Evolutionary conservation across 2,329 filamentous ascomycete genomes (phyloP).

Genomic region (Sphaerulina populicola): DNA sequence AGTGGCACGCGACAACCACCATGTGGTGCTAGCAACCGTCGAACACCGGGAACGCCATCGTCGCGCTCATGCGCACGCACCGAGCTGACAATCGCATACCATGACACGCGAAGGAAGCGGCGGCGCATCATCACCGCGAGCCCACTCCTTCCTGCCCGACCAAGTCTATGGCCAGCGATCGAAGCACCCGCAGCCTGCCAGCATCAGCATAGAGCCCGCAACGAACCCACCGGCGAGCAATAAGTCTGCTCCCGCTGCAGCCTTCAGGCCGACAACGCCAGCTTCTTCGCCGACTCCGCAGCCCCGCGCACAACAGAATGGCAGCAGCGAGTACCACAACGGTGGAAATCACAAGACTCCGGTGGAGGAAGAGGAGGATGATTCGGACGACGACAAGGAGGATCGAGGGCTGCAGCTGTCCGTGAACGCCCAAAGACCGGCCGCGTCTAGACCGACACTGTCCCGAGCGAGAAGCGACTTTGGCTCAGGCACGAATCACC

Average conservation of each 20-base stretch:
- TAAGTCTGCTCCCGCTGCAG: conserved; percentile 12
- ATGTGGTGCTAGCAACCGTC: too few species aligned
- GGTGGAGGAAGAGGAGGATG: conserved; percentile 28
- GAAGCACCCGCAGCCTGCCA: conserved; percentile 27
- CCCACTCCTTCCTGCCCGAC: conserved; percentile 3
- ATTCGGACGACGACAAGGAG: conserved; percentile 27
- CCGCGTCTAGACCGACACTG: conserved; percentile 10
- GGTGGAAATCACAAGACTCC: neutral
- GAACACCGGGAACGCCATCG: neutral
- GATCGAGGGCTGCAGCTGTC: conserved; percentile 40
- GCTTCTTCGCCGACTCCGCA: conserved; percentile 12
- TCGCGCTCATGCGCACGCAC: conserved; percentile 7
- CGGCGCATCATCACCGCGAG: conserved; percentile 3
- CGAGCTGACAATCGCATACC: conserved; percentile 2
- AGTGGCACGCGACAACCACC: too few species aligned
- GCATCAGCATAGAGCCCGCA: conserved; percentile 12
- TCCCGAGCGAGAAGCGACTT: conserved; percentile 20
- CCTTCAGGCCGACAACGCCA: conserved; percentile 12
- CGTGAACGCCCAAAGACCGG: conserved; percentile 37
- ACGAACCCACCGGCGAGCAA: conserved; percentile 12
- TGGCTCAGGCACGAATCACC: conserved; percentile 8
- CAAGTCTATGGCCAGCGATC: conserved; percentile 21
- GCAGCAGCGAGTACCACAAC: neutral
- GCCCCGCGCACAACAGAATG: conserved; percentile 16
- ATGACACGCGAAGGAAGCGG: conserved; percentile 9